Conservation (phyloP, 495 filamentous ascomycete species). For the Margaritispora aquatica region DNA sequence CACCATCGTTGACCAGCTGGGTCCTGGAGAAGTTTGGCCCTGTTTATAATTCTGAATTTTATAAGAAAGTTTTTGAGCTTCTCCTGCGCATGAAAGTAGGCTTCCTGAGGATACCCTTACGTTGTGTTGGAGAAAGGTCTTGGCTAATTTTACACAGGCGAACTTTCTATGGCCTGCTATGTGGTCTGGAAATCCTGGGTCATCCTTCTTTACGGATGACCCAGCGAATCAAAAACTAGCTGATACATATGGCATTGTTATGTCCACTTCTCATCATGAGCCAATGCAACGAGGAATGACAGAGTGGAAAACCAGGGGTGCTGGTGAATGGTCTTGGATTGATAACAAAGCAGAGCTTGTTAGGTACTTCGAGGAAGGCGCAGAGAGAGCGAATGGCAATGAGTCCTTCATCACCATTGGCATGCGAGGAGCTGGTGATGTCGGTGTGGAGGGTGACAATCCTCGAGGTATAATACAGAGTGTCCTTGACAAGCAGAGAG, state of each 20-base stretch:
- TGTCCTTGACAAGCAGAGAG: constrained; percentile 44
- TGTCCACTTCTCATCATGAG: constrained; percentile 67
- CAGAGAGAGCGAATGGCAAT: constrained; percentile 54
- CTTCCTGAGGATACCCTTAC: neutral
- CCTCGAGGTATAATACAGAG: neutral
- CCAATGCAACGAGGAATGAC: constrained; percentile 66
- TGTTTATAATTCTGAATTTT: constrained; percentile 51
- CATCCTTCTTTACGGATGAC: constrained; percentile 66
- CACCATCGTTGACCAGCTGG: constrained; percentile 64
- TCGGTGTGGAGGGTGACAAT: constrained; percentile 18
- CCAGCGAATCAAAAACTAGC: constrained; percentile 57
- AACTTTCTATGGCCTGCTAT: constrained; percentile 73
- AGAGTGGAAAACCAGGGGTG: constrained; percentile 41
- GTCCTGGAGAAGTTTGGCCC: constrained; percentile 50
- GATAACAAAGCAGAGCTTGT: constrained; percentile 58
- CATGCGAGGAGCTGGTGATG: constrained; percentile 67
- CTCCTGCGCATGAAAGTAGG: constrained; percentile 40
- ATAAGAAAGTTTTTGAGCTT: constrained; percentile 64
- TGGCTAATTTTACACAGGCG: constrained; percentile 32
- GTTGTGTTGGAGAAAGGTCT: neutral
- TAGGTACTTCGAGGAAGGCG: constrained; percentile 60
- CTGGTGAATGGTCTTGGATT: constrained; percentile 58
- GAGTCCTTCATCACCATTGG: constrained; percentile 62
- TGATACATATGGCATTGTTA: constrained; percentile 65
- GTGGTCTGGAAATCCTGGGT: constrained; percentile 41